phyloP scores from a whole-genome alignment of 176 grass and related monocot species.

The Bolboschoenus planiculmis region DNA sequence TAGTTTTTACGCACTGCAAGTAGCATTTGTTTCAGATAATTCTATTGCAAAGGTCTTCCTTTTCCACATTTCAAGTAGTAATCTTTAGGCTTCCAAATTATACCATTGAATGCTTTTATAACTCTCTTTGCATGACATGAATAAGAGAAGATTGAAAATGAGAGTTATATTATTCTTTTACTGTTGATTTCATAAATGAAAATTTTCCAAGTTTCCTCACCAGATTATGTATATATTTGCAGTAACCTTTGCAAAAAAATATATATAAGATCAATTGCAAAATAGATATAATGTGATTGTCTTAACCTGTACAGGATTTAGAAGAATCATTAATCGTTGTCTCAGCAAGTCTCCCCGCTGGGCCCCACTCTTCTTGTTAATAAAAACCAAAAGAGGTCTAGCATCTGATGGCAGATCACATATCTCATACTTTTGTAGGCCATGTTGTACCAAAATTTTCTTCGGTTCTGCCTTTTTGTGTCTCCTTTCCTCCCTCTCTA shows the following conservation, averaged over 20 bases:
- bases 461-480: conserved; percentile 28
- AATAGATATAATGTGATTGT: not conserved
- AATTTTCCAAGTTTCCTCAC: not conserved
- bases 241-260: not conserved
- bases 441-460: conserved; percentile 31
- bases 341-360: conserved; percentile 66
- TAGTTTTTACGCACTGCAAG: not conserved
- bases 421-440: conserved; percentile 55
- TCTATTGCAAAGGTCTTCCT: not conserved
- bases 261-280: conserved; percentile 12
- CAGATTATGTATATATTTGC: not conserved
- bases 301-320: conserved; percentile 80
- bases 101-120: not conserved
- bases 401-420: conserved; percentile 53
- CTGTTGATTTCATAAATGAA: not conserved
- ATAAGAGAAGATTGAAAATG: not conserved
- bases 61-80: not conserved
- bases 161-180: not conserved
- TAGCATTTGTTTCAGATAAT: conserved; percentile 1
- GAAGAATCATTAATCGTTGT: conserved; percentile 65
- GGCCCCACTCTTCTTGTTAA: conserved; percentile 91
- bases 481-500: conserved; percentile 16
- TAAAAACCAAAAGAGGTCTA: conserved; percentile 73
- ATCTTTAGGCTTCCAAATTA: not conserved
- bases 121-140: not conserved